Conservation (phyloP, 176 grass and related monocot species). For the Cymbopogon citratus region DNA sequence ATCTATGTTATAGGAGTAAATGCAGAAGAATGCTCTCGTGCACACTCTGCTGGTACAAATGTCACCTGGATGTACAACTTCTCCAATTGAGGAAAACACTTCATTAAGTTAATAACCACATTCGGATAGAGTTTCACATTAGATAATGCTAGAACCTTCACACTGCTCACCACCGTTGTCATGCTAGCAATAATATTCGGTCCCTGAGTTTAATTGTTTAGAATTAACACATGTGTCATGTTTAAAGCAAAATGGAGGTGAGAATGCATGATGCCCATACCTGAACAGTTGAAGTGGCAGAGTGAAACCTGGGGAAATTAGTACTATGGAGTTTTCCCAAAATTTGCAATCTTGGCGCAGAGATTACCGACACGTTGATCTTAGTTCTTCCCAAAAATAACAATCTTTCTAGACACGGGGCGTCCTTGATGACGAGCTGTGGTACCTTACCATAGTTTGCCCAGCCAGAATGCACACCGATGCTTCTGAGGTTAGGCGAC, state of each 20-base stretch:
- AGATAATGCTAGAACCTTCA: neutral
- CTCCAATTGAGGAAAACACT: neutral
- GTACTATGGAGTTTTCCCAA: neutral
- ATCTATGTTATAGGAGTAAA: neutral
- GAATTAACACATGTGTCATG: too few species aligned
- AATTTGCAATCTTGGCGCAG: neutral
- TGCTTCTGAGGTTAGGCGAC: neutral
- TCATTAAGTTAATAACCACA: neutral
- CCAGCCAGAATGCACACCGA: neutral
- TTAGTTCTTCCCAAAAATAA: neutral
- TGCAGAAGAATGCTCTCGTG: neutral
- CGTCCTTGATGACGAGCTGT: neutral
- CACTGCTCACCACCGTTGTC: neutral
- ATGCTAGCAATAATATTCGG: neutral
- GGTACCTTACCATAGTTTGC: neutral
- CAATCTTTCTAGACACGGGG: neutral
- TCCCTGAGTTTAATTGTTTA: too few species aligned
- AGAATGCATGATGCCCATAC: neutral
- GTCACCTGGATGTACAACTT: neutral
- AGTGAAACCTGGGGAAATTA: neutral
- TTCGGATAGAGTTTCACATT: neutral
- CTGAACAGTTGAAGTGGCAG: neutral
- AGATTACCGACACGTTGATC: neutral
- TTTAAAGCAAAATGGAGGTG: too few species aligned
- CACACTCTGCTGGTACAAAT: neutral